phyloP scores from a whole-genome alignment of 345 rosid species.

The Lagerstroemia speciosa region DNA sequence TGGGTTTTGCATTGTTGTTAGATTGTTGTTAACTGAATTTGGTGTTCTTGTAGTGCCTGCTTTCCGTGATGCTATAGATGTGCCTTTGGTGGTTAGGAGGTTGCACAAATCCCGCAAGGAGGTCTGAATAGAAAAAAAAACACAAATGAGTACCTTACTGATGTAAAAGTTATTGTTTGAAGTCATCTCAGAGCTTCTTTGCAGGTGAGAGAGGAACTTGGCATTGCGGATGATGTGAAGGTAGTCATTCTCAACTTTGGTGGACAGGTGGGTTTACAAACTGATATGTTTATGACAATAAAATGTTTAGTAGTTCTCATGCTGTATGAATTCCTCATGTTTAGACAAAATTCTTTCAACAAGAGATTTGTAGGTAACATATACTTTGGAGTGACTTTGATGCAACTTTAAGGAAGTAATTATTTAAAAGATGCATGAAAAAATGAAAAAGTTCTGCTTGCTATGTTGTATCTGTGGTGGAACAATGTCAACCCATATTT shows the following conservation, averaged over 20 bases:
- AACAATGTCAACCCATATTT: background rate
- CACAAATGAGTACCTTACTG: background rate
- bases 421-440: background rate
- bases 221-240: constrained; percentile 76
- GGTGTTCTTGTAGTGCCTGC: constrained; percentile 73
- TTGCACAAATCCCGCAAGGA: constrained; percentile 85
- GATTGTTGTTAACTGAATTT: background rate
- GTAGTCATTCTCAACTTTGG: constrained; percentile 93
- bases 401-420: background rate
- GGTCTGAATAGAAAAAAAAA: constrained; percentile 39
- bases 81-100: constrained; percentile 97
- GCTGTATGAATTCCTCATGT: background rate
- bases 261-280: constrained; percentile 61
- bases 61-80: constrained; percentile 92
- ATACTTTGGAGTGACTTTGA: too few relatives aligned
- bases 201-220: constrained; percentile 83
- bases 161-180: background rate
- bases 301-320: background rate
- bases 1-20: background rate
- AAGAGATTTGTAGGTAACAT: background rate
- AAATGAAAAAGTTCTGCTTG: background rate
- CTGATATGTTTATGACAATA: background rate
- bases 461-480: background rate
- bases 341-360: background rate
- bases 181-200: background rate